These are phyloP conservation scores for Aquilaria yunnanensis DNA, from an alignment of 345 rosid species.

Conservation along the genomic window DNA sequence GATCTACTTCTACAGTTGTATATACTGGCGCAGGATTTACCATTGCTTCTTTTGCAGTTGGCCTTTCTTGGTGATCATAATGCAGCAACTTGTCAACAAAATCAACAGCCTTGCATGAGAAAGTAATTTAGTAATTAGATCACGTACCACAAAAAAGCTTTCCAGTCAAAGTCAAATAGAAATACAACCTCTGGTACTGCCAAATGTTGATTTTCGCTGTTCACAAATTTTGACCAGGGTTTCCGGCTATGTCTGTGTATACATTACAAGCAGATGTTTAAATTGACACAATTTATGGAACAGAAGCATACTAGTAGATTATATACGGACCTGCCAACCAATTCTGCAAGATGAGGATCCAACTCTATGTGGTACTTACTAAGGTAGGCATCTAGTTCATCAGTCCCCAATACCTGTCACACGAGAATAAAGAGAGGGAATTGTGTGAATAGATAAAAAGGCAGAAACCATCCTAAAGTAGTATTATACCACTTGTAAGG, in stretches of 20 bases:
- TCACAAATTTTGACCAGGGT: constrained; percentile 89
- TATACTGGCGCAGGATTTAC: constrained; percentile 23
- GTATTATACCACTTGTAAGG: no score
- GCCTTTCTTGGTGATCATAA: constrained; percentile 98
- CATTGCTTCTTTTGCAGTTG: constrained; percentile 98
- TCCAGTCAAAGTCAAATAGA: background rate
- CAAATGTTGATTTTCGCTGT: constrained; percentile 83
- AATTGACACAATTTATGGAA: background rate
- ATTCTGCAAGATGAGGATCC: constrained; percentile 84
- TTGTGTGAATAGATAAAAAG: no score
- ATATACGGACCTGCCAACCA: constrained; percentile 73
- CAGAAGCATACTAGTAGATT: background rate
- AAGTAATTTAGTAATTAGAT: background rate
- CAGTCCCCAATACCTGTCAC: constrained; percentile 84
- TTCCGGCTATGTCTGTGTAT: constrained; percentile 81
- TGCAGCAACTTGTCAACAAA: constrained; percentile 92
- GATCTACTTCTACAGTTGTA: no score
- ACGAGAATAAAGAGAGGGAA: background rate
- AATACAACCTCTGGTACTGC: constrained; percentile 80
- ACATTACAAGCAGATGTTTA: constrained; percentile 2
- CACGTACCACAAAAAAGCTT: background rate
- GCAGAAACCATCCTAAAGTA: no score
- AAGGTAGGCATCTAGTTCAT: constrained; percentile 77
- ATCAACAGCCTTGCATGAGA: constrained; percentile 64
- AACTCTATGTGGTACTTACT: constrained; percentile 80